Percentiles rank a stretch among this genome's conserved stretches.
phyloP scores from a whole-genome alignment of 768 basidiomycete genomes.

The Sistotremastrum suecicum region DNA sequence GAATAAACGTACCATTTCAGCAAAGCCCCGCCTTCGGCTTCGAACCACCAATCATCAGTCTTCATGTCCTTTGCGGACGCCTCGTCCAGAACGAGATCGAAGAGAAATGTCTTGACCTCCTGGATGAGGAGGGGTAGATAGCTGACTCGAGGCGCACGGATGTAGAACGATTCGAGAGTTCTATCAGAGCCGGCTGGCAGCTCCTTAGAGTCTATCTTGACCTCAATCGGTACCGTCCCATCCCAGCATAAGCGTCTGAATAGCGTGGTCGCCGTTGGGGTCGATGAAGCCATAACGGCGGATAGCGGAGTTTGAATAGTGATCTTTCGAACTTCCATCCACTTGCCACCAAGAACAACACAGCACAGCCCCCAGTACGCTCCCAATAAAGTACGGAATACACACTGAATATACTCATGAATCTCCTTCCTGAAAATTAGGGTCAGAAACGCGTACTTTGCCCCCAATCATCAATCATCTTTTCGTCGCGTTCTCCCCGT shows the following conservation, averaged over 20 bases:
- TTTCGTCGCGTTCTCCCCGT: too few species aligned
- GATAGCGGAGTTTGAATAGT: constrained; percentile 25
- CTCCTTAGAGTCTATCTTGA: constrained; percentile 80
- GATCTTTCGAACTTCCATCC: too few species aligned
- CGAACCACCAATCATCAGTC: constrained; percentile 97
- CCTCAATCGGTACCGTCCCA: constrained; percentile 77
- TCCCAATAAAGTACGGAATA: too few species aligned
- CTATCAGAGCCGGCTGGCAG: constrained; percentile 84
- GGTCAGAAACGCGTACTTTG: too few species aligned
- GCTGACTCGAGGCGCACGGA: constrained; percentile 82
- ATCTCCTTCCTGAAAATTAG: too few species aligned
- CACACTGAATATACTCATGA: too few species aligned
- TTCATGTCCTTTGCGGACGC: constrained; percentile 57
- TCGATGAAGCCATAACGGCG: constrained; percentile 29
- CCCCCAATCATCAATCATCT: too few species aligned
- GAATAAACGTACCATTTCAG: constrained; percentile 65
- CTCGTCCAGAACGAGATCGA: constrained; percentile 89
- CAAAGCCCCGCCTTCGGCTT: constrained; percentile 66
- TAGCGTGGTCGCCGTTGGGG: constrained; percentile 56
- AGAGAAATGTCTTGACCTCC: constrained; percentile 76
- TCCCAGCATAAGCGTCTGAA: constrained; percentile 88
- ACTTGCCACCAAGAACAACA: too few species aligned
- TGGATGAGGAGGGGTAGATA: constrained; percentile 88
- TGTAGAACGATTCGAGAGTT: constrained; percentile 78
- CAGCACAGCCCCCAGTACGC: too few species aligned